Evolutionary conservation across 169 alveolate species (phyloP), one percentile per base, ranked within the genome.

Genomic region (Babesia bovis): DNA sequence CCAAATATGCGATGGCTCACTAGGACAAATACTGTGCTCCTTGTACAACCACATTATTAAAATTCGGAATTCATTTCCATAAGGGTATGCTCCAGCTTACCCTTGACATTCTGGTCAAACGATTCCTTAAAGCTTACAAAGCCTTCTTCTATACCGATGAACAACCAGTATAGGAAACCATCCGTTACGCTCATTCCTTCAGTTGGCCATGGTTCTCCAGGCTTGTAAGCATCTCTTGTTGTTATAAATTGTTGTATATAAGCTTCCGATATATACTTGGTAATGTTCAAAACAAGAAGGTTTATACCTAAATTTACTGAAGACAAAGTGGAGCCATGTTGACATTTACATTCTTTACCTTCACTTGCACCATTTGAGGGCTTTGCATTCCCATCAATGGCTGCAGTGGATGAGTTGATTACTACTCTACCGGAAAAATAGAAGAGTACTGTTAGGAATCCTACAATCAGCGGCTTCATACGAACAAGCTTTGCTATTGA

Each of bases 131-230:
- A 33, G 35, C 42, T 42, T 60, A 13, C 17, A 26, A 21, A 38
- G 5, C 71, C 71, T 10, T 41, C 47, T 15, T 15, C 4, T 17
- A 7, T 5, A 13, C 71, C 71, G 12, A 35, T 21, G 7, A 33
- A 25, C 4, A 44, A 50, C 73, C 73, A 63, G 60, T 63, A 63
- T 1, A 9, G 17, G 50, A 49, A 25, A 4, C 61, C 73, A 4
- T 32, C 15, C 36, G 17, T 15, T 21, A 9, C 17, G 28, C 41
- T n/a, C 73, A 63, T 63, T 1, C 73, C 73, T 1, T 63, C 60
- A 12, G 73, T 63, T 23, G 73, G 73, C 73, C 73, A 63, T 50
- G 58, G 61, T 25, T 45, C 51, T 3, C 73, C 60, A 12, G 5
- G 4, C n/a, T 40, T 36, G 60, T 2, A 40, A 25, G 6, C 21